These are phyloP conservation scores for Lactifluus volemus DNA, from an alignment of 768 basidiomycete genomes.

Conservation along the genomic window DNA sequence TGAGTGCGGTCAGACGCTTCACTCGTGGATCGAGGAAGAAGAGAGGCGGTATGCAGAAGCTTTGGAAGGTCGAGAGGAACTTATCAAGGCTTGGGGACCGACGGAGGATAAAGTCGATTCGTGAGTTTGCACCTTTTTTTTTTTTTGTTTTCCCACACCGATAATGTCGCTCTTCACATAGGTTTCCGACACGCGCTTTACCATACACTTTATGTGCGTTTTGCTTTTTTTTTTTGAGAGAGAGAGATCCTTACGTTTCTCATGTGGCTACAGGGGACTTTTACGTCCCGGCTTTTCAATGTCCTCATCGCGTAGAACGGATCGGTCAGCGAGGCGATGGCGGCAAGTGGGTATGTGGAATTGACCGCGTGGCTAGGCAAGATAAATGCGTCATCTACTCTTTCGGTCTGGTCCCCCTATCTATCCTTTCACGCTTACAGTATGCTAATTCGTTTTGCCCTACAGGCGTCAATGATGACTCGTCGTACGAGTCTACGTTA, in stretches of 20 bases:
- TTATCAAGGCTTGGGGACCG: not conserved
- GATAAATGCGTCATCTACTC: slow-evolving; percentile 25
- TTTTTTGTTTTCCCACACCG: not conserved
- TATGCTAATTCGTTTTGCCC: no score
- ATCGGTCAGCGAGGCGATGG: slow-evolving; percentile 42
- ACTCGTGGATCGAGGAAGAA: not conserved
- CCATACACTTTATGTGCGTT: not conserved
- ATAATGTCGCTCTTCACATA: not conserved
- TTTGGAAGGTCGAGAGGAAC: not conserved
- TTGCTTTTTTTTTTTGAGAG: not conserved
- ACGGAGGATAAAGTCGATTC: not conserved
- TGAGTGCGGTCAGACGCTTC: not conserved
- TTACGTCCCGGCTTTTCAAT: slow-evolving; percentile 39
- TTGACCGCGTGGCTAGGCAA: slow-evolving; percentile 30
- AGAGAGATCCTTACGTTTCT: not conserved
- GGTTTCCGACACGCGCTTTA: not conserved
- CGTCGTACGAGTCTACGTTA: slow-evolving; percentile 41
- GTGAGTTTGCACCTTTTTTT: not conserved
- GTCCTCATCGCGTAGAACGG: slow-evolving; percentile 40
- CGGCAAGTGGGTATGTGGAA: slow-evolving; percentile 45
- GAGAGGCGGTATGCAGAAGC: not conserved
- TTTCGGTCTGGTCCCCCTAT: slow-evolving; percentile 26
- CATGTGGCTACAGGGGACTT: slow-evolving; percentile 21
- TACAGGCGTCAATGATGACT: slow-evolving; percentile 40
- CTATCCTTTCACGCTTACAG: no score